Evolutionary conservation across 78 protist species (phyloP), one percentile per base, ranked within the genome.

Genomic region (Goniomonas avonlea): DNA sequence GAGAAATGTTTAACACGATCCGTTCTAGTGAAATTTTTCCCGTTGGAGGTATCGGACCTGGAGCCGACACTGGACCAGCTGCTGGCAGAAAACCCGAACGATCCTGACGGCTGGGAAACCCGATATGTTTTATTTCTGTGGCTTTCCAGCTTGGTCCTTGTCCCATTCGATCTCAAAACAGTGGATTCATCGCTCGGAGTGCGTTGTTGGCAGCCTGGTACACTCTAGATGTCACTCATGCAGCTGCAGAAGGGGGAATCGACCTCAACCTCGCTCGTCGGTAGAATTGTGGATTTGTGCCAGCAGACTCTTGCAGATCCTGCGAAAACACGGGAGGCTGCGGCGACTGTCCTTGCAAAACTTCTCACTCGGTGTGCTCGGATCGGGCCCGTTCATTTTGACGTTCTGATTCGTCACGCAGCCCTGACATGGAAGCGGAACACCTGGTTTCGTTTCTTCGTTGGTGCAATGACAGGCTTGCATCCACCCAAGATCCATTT

Each of bases 111-210:
- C n/a, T 94, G 97, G 97, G 86, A 94, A 61, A 77, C 84, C 48
- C 68, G 93, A 18, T 95, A 93, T 88, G 61, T 83, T 8, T 41
- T 92, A 9, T 60, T 91, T 43, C 84, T 94, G 17, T 95, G 98
- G 98, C 74, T 95, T 7, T 80, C 93, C 43, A 66, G 92, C 77
- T 43, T 94, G 23, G 87, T 92, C 27, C 75, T 90, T 32, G 69
- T 90, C 20, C 98, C 98, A 17, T 95, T 95, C 74, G 89, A 81
- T 43, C 80, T 94, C 60, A 23, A 34, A 13, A 40, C 86, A 34
- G 38, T 94, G 20, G 95, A 93, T 86, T 80, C 90, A 0, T 4
- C 70, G 50, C 5, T 31, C 32, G 34, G 15, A 21, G 56, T 37
- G 1, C 48, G 20, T 29, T 8, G 18, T 1, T 21, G 18, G 31